Conservation (phyloP, 306 rosid genomes). For the Coriaria nepalensis region DNA sequence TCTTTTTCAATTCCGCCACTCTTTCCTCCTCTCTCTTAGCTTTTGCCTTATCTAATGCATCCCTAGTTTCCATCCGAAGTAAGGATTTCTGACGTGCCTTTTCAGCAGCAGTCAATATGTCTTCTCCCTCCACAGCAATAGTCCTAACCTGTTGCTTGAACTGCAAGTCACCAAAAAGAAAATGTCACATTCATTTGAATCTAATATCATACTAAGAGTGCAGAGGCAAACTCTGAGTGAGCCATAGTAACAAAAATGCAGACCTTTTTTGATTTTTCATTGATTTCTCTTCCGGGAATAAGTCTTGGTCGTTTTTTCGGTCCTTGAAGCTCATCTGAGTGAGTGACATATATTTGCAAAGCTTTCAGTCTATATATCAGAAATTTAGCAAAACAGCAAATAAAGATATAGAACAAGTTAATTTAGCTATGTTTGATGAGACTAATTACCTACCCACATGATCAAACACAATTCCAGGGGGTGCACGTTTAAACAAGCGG, state of each 20-base stretch:
- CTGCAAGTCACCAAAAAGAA: conserved; percentile 29
- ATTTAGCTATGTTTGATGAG: conserved; percentile 9
- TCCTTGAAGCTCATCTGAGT: conserved; percentile 43
- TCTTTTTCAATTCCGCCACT: conserved; percentile 53
- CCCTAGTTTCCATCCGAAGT: conserved; percentile 56
- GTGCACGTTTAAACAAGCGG: conserved; percentile 72
- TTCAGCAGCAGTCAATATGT: conserved; percentile 46
- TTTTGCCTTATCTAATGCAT: conserved; percentile 48
- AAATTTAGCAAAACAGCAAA: conserved; percentile 7
- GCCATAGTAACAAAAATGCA: conserved; percentile 3
- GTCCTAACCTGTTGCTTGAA: conserved; percentile 37
- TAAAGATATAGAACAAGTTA: conserved; percentile 11
- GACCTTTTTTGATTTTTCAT: conserved; percentile 90
- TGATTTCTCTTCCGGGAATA: conserved; percentile 61
- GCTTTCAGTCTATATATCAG: conserved; percentile 15
- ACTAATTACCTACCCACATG: conserved; percentile 31
- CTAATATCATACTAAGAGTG: neutral
- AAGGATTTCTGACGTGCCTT: conserved; percentile 37
- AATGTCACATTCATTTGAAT: conserved; percentile 2
- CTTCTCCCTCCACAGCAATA: conserved; percentile 50
- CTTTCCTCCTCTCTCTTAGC: conserved; percentile 72
- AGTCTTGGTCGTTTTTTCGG: conserved; percentile 58
- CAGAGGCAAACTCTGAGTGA: neutral
- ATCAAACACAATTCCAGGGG: conserved; percentile 63
- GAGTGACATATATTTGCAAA: conserved; percentile 13